These are phyloP conservation scores for Cyanophora paradoxa DNA, from an alignment of 78 protist species.

Conservation along the genomic window DNA sequence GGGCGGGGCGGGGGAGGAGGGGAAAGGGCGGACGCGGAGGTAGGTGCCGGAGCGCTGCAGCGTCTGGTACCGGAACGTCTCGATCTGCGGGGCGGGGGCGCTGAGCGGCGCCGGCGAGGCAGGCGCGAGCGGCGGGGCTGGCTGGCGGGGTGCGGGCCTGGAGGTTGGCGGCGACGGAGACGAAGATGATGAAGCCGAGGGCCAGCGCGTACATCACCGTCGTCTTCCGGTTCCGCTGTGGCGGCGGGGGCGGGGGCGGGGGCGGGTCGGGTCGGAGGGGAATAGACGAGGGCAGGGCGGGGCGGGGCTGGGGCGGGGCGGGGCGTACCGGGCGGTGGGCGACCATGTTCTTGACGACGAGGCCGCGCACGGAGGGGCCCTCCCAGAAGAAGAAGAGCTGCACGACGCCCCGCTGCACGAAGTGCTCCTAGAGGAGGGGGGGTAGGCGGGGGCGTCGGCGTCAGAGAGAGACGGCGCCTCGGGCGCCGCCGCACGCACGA, in stretches of 20 bases:
- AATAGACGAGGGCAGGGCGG: no score
- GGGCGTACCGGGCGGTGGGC: slow-evolving; percentile 86
- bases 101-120: background rate
- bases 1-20: background rate
- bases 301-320: no score
- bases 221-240: slow-evolving; percentile 90
- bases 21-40: background rate
- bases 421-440: slow-evolving; percentile 48
- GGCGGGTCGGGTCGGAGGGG: no score
- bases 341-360: slow-evolving; percentile 72
- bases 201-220: slow-evolving; percentile 76
- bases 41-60: background rate
- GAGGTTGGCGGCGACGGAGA: slow-evolving; percentile 50
- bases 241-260: no score
- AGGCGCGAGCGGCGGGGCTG: background rate
- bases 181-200: slow-evolving; percentile 79
- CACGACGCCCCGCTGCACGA: slow-evolving; percentile 50
- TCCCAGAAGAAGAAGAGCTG: slow-evolving; percentile 69
- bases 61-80: background rate
- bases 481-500: background rate
- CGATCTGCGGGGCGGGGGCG: background rate
- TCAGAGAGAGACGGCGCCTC: background rate
- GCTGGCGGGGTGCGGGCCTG: slow-evolving; percentile 12
- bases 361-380: slow-evolving; percentile 26
- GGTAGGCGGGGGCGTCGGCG: slow-evolving; percentile 44